Percentiles rank a stretch among this genome's conserved stretches.
Evolutionary conservation across 1,284 basidiomycete genomes (phyloP).

Genomic region (Pseudozyma hubeiensis): DNA sequence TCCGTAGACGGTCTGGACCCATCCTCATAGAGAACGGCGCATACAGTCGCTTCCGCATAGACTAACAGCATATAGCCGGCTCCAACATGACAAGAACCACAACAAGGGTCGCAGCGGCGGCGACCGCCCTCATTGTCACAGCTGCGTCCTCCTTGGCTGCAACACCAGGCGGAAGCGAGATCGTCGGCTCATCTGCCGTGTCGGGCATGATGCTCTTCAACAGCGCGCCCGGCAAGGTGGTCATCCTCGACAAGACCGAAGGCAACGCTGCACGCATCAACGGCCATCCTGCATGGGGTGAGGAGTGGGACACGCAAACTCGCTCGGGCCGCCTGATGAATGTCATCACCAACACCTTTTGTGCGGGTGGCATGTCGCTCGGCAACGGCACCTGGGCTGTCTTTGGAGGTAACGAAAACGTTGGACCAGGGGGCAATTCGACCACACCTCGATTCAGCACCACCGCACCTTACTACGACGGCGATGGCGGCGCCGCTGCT

Average conservation of each 20-base stretch:
- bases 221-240: constrained; percentile 58
- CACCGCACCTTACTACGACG: constrained; percentile 34
- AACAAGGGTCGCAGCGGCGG: constrained; percentile 18
- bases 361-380: constrained; percentile 65
- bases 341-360: constrained; percentile 68
- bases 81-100: constrained; percentile 16
- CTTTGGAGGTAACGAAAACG: constrained; percentile 66
- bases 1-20: too few species aligned
- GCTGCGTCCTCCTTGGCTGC: constrained; percentile 34
- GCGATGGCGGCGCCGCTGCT: constrained; percentile 42
- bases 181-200: constrained; percentile 51
- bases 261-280: constrained; percentile 59
- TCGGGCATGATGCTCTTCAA: constrained; percentile 65
- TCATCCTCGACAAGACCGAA: constrained; percentile 69
- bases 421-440: constrained; percentile 55
- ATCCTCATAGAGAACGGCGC: too few species aligned
- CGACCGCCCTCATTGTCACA: constrained; percentile 18
- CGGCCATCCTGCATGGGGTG: constrained; percentile 55
- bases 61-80: not conserved
- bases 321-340: constrained; percentile 57
- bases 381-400: constrained; percentile 67
- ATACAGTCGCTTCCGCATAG: not conserved
- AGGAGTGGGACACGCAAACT: constrained; percentile 47
- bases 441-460: constrained; percentile 34
- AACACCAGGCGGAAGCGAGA: constrained; percentile 45